Evolutionary conservation across 345 rosid genomes (phyloP).

Genomic region (Salix suchowensis): DNA sequence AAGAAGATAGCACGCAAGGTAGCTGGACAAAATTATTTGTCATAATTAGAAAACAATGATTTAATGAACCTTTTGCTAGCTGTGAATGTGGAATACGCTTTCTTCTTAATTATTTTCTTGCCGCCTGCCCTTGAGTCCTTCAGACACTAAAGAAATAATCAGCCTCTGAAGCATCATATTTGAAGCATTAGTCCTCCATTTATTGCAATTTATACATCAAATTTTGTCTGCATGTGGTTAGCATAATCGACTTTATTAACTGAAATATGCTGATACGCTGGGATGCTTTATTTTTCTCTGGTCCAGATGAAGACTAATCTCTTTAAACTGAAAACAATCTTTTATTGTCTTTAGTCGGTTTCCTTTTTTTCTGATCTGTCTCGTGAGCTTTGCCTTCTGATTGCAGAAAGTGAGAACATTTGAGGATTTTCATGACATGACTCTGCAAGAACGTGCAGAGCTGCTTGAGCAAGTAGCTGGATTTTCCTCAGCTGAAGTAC

Average conservation of each 20-base stretch:
- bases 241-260: not conserved
- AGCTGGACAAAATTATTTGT: not conserved
- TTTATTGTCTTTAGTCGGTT: not conserved
- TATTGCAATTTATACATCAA: not conserved
- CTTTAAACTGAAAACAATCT: not conserved
- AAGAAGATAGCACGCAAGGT: conserved; percentile 95
- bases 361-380: conserved; percentile 1
- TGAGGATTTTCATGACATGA: conserved; percentile 77
- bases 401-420: conserved; percentile 89
- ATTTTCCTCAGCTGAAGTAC: conserved; percentile 58
- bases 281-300: not conserved
- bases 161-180: not conserved
- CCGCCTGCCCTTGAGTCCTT: not conserved
- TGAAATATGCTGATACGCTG: not conserved
- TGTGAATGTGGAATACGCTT: not conserved
- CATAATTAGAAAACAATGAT: not conserved
- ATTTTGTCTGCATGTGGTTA: not conserved
- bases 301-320: not conserved
- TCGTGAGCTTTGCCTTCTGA: not conserved
- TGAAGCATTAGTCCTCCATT: not conserved
- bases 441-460: conserved; percentile 62
- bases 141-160: not conserved
- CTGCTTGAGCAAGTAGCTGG: conserved; percentile 75
- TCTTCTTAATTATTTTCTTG: not conserved
- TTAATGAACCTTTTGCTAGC: not conserved